Percentiles rank a stretch among this genome's conserved stretches.
Evolutionary conservation across 2,329 filamentous ascomycete genomes (phyloP).

Genomic region (Fusarium illudens): DNA sequence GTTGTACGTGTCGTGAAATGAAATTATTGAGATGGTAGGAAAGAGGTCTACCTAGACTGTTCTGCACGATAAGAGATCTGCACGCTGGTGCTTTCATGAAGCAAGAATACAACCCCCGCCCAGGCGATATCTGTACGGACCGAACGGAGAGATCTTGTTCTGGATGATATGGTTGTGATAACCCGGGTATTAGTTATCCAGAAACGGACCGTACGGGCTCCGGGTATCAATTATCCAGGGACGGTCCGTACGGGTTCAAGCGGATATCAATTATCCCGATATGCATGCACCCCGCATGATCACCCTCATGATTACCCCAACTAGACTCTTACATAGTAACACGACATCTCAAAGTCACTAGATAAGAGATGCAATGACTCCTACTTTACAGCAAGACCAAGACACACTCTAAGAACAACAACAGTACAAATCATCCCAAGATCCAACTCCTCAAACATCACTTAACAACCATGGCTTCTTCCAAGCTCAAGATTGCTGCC

Average conservation of each 20-base stretch:
- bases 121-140: not conserved
- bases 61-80: not conserved
- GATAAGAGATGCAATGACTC: not conserved
- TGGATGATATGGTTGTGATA: not conserved
- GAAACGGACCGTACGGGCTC: not conserved
- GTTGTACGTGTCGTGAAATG: no score
- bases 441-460: not conserved
- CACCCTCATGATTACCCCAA: not conserved
- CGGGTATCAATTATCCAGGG: conserved; percentile 7
- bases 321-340: not conserved
- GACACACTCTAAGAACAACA: not conserved
- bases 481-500: conserved; percentile 37
- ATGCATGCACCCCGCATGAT: not conserved
- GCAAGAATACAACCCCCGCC: not conserved
- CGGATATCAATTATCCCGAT: conserved; percentile 13
- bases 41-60: no score
- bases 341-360: not conserved
- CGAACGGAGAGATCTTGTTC: not conserved
- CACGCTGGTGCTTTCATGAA: not conserved
- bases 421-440: not conserved
- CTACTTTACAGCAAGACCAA: not conserved
- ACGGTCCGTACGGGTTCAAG: not conserved
- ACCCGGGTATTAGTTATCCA: not conserved
- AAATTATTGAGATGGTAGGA: no score
- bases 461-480: not conserved